These are phyloP conservation scores for Candida ulmi DNA, from an alignment of 805 yeast species.

Conservation along the genomic window DNA sequence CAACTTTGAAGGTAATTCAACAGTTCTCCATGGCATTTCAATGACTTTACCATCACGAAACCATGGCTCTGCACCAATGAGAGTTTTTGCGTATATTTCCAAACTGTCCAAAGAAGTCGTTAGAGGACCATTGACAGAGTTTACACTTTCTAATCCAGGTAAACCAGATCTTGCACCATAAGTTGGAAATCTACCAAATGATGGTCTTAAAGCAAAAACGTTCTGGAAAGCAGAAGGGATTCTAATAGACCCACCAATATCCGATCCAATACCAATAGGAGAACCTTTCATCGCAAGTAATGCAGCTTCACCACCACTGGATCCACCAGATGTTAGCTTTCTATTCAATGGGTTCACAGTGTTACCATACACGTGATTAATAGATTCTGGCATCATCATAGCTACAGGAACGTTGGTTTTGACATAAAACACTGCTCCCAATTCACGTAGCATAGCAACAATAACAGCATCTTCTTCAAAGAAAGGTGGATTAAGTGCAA, in stretches of 20 bases:
- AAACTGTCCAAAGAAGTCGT: constrained; percentile 33
- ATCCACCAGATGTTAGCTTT: constrained; percentile 43
- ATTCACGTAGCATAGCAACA: constrained; percentile 33
- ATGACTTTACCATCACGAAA: constrained; percentile 33
- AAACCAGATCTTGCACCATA: constrained; percentile 18
- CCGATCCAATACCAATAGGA: constrained; percentile 50
- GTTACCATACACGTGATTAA: constrained; percentile 38
- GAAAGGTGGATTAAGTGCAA: constrained; percentile 30
- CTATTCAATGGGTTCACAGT: constrained; percentile 42
- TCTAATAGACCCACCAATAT: constrained; percentile 48
- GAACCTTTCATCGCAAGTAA: constrained; percentile 39
- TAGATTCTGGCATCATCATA: constrained; percentile 44
- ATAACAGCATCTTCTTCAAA: constrained; percentile 31
- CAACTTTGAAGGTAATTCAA: constrained; percentile 30
- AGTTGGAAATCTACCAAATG: constrained; percentile 38
- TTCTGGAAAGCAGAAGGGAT: constrained; percentile 40
- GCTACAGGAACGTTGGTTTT: constrained; percentile 52
- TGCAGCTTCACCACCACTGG: constrained; percentile 52
- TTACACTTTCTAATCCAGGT: constrained; percentile 27
- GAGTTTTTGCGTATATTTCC: constrained; percentile 26
- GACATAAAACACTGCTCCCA: constrained; percentile 50
- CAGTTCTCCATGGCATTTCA: constrained; percentile 36
- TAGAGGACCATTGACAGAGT: constrained; percentile 45
- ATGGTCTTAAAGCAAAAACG: constrained; percentile 38
- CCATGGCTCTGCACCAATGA: constrained; percentile 36